Evolutionary conservation across 2,329 filamentous ascomycete species (phyloP).

Genomic region (Epichloe coenophiala): DNA sequence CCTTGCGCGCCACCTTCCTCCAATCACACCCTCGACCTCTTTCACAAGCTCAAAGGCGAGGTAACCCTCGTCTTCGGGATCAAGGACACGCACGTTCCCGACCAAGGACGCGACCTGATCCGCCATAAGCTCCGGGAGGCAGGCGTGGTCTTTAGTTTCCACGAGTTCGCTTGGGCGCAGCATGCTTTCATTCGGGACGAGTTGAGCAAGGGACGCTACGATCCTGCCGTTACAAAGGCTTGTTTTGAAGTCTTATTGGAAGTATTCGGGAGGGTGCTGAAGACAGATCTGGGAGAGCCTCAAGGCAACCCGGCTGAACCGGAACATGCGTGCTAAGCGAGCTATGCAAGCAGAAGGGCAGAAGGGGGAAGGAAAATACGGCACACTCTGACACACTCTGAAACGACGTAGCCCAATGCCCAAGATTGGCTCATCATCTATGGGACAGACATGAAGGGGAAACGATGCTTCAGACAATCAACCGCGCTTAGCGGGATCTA

Average conservation of each 20-base stretch:
- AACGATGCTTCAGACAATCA: no score
- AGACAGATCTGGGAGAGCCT: slow-evolving; percentile 61
- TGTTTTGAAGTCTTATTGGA: slow-evolving; percentile 88
- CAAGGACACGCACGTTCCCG: slow-evolving; percentile 79
- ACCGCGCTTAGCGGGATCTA: not conserved
- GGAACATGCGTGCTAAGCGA: slow-evolving; percentile 55
- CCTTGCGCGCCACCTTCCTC: slow-evolving; percentile 22
- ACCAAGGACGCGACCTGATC: slow-evolving; percentile 70
- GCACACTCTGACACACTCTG: no score
- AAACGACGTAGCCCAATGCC: no score
- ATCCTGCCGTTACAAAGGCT: slow-evolving; percentile 71
- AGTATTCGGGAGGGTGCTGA: slow-evolving; percentile 65
- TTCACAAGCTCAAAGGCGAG: slow-evolving; percentile 65
- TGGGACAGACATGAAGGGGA: no score
- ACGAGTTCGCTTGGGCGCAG: slow-evolving; percentile 87
- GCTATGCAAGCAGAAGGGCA: no score
- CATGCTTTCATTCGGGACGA: slow-evolving; percentile 93
- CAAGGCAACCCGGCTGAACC: slow-evolving; percentile 47
- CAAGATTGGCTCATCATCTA: not conserved
- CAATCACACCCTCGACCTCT: slow-evolving; percentile 37
- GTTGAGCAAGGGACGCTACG: slow-evolving; percentile 84
- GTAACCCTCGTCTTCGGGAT: slow-evolving; percentile 85
- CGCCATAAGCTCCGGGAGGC: slow-evolving; percentile 67
- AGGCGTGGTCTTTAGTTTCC: slow-evolving; percentile 63
- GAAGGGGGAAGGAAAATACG: no score